Percentiles rank a stretch among this genome's conserved stretches.
Evolutionary conservation across 139 green algal species (phyloP).

Genomic region (Desmodesmus armatus): DNA sequence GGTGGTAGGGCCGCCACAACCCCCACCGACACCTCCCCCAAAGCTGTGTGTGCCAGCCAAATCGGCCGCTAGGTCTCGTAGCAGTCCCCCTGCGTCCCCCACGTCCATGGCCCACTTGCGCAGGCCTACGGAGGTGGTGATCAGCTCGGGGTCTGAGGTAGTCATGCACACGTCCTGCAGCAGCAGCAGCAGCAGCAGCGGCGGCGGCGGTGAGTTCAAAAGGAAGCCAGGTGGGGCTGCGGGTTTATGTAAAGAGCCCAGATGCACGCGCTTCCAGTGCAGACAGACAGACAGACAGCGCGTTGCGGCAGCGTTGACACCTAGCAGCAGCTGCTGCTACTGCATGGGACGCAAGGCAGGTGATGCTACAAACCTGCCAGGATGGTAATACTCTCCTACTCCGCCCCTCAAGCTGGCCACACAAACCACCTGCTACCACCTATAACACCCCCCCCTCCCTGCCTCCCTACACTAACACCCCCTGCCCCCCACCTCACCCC

Average conservation of each 20-base stretch:
- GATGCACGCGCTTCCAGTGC: no score
- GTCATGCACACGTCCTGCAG: conserved; percentile 62
- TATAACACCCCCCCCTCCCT: no score
- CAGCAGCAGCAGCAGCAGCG: background rate
- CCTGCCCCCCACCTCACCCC: background rate
- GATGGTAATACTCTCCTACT: background rate
- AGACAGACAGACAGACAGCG: no score
- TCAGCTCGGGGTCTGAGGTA: conserved; percentile 60
- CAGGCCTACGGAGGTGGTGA: conserved; percentile 57
- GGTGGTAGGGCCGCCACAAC: background rate
- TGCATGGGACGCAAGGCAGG: no score
- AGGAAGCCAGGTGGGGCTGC: no score
- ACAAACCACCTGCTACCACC: background rate
- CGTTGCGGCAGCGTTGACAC: no score
- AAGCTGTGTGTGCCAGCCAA: background rate
- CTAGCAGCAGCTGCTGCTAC: background rate
- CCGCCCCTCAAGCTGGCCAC: background rate
- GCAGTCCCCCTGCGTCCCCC: background rate
- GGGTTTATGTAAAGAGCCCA: no score
- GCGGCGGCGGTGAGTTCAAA: no score
- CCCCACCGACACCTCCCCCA: background rate
- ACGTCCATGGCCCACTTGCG: conserved; percentile 66
- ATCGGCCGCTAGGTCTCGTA: conserved; percentile 43
- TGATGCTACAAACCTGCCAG: background rate
- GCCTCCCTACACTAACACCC: no score